Conservation (phyloP, 768 basidiomycete species). For the Rhizopogon vinicolor region DNA sequence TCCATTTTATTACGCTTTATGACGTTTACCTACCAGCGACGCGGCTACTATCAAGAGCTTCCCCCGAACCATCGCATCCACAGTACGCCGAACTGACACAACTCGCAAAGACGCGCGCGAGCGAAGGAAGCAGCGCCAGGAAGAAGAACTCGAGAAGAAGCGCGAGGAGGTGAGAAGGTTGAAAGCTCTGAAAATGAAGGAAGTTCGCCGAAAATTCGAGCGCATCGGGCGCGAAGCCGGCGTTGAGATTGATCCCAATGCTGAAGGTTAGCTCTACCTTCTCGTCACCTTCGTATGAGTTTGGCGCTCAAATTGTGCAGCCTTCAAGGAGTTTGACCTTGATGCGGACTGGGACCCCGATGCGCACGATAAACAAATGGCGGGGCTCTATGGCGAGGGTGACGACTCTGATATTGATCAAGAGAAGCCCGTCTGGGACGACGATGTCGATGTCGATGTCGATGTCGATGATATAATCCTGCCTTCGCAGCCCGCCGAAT, state of each 20-base stretch:
- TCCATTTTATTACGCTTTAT: not conserved
- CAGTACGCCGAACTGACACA: constrained; percentile 69
- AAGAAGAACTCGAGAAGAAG: constrained; percentile 26
- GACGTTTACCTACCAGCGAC: constrained; percentile 37
- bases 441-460: constrained; percentile 87
- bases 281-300: not conserved
- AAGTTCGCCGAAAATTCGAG: constrained; percentile 72
- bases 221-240: constrained; percentile 70
- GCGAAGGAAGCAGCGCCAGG: constrained; percentile 71
- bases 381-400: constrained; percentile 59
- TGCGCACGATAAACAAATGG: constrained; percentile 82
- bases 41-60: constrained; percentile 64
- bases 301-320: constrained; percentile 27
- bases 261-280: constrained; percentile 15
- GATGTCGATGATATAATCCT: constrained; percentile 63
- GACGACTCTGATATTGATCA: constrained; percentile 35
- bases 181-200: constrained; percentile 81
- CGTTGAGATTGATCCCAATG: constrained; percentile 23
- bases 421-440: constrained; percentile 87
- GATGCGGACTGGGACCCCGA: constrained; percentile 93
- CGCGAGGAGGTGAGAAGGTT: constrained; percentile 80
- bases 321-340: constrained; percentile 68
- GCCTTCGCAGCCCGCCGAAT: constrained; percentile 28
- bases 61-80: constrained; percentile 65
- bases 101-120: constrained; percentile 83